phyloP scores from a whole-genome alignment of 371 early-diverging fungal genomes.

The Dentiscutata heterogama region DNA sequence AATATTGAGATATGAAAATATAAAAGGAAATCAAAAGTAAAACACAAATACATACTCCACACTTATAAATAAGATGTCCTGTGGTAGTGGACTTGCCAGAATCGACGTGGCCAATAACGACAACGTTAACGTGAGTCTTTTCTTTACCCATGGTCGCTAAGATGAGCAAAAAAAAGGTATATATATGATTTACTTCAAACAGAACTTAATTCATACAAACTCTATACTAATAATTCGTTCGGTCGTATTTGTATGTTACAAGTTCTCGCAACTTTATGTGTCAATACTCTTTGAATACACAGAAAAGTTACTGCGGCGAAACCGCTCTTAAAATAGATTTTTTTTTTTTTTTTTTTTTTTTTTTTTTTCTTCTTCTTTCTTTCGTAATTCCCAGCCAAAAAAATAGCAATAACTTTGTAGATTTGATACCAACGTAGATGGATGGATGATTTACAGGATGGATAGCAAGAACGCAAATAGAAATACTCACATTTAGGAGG shows the following conservation, averaged over 20 bases:
- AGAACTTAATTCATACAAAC: not conserved
- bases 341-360: constrained; percentile 12
- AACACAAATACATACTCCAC: constrained; percentile 88
- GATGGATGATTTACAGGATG: constrained; percentile 40
- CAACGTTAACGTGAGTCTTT: constrained; percentile 95
- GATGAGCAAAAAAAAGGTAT: constrained; percentile 3
- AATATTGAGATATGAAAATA: not conserved
- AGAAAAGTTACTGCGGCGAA: not conserved
- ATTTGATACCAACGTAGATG: constrained; percentile 11
- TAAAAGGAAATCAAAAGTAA: not conserved
- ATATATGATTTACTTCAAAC: not conserved
- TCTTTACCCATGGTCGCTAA: constrained; percentile 85
- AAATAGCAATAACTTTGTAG: not conserved
- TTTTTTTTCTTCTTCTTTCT: constrained; percentile 12
- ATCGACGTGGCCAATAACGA: constrained; percentile 99
- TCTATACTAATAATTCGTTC: not conserved
- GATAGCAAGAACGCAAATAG: not conserved
- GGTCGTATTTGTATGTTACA: not conserved
- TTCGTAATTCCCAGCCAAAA: not conserved
- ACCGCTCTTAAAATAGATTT: not conserved
- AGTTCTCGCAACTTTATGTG: not conserved
- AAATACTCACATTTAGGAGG: constrained; percentile 38
- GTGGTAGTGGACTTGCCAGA: constrained; percentile 96
- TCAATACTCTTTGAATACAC: not conserved
- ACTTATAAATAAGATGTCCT: constrained; percentile 99